Percentiles rank a stretch among this genome's conserved stretches.
Conservation (phyloP, 106 monocot genomes). For the Hemerocallis citrina region DNA sequence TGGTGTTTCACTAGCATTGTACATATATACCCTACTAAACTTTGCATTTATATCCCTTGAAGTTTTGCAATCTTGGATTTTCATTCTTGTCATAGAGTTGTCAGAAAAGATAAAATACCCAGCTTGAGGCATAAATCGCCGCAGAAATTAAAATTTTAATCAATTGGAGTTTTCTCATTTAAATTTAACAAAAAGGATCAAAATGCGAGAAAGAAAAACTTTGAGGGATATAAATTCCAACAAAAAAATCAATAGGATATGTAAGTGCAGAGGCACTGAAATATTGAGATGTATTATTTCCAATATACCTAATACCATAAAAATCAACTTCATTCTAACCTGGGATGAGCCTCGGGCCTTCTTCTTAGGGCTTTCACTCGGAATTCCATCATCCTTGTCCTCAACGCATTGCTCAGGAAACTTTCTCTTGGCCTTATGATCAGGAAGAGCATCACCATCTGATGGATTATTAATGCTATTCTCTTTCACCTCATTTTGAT, state of each 20-base stretch:
- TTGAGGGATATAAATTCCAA: too few relatives aligned
- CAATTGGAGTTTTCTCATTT: too few relatives aligned
- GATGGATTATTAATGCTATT: neutral
- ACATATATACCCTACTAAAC: too few relatives aligned
- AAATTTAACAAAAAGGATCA: neutral
- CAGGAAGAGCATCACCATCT: neutral
- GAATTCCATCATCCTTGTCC: neutral
- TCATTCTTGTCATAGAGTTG: too few relatives aligned
- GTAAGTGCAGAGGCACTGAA: too few relatives aligned
- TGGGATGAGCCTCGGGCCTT: neutral
- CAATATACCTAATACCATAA: neutral
- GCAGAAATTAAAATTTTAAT: too few relatives aligned
- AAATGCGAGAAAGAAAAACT: neutral
- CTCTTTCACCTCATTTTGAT: conserved; percentile 5
- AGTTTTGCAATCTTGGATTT: too few relatives aligned
- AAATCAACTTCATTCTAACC: neutral
- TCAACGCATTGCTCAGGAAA: neutral
- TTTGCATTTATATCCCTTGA: too few relatives aligned
- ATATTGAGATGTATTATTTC: too few relatives aligned
- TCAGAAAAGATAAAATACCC: too few relatives aligned
- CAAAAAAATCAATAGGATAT: neutral
- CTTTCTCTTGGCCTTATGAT: conserved; percentile 5
- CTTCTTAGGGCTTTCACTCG: conserved; percentile 9
- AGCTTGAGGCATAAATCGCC: too few relatives aligned
- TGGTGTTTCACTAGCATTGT: too few relatives aligned